These are phyloP conservation scores for Bryoglossum gracile DNA, from an alignment of 495 filamentous ascomycete species.

Conservation along the genomic window DNA sequence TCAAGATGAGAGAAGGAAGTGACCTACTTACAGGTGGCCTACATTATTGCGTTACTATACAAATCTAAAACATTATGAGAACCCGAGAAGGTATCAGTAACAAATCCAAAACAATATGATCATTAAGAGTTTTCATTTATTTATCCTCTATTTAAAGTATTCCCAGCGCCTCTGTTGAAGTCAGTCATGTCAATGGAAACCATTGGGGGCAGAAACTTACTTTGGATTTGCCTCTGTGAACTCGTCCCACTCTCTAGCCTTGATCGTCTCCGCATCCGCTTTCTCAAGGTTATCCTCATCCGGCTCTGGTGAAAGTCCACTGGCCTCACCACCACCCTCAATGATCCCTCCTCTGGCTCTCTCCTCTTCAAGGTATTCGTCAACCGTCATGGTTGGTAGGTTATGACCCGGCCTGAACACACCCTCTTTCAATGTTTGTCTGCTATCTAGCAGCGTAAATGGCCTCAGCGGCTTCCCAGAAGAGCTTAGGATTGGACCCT, in stretches of 20 bases:
- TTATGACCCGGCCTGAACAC: constrained; percentile 90
- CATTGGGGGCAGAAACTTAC: constrained; percentile 23
- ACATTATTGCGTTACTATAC: too few species aligned
- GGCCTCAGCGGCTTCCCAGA: constrained; percentile 84
- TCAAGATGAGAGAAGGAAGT: too few species aligned
- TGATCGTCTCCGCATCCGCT: constrained; percentile 83
- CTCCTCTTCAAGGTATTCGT: constrained; percentile 96
- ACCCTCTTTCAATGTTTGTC: constrained; percentile 68
- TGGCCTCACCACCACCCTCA: constrained; percentile 80
- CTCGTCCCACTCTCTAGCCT: constrained; percentile 93
- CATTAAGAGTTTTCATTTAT: background rate
- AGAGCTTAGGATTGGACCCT: constrained; percentile 71
- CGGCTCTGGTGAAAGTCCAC: constrained; percentile 57
- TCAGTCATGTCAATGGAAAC: constrained; percentile 5
- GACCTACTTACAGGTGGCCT: too few species aligned
- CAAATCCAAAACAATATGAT: background rate
- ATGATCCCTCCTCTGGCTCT: constrained; percentile 79
- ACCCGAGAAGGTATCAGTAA: too few species aligned
- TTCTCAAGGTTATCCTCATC: constrained; percentile 86
- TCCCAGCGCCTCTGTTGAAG: constrained; percentile 57
- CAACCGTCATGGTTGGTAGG: constrained; percentile 94
- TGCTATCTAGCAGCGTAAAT: constrained; percentile 75
- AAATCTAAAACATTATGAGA: background rate
- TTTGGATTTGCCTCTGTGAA: constrained; percentile 84
- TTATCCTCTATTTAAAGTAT: constrained; percentile 69